Conservation (phyloP, 129 eudicot species). For the Tagetes erecta region DNA sequence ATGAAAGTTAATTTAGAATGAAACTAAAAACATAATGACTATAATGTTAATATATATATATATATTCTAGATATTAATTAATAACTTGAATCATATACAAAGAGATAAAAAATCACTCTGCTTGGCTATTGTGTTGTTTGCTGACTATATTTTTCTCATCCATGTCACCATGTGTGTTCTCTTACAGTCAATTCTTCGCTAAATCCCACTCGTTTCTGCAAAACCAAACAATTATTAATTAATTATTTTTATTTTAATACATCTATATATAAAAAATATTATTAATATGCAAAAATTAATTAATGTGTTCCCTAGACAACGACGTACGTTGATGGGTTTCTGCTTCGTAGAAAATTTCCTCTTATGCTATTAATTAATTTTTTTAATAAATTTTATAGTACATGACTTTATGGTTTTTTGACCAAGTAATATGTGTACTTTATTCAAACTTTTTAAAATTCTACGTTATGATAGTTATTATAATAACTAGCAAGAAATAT, state of each 20-base stretch:
- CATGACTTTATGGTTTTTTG: conserved; percentile 1
- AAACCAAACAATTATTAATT: conserved; percentile 6
- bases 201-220: conserved; percentile 73
- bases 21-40: conserved; percentile 19
- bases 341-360: not conserved
- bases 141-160: conserved; percentile 6
- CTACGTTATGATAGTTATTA: too few relatives aligned
- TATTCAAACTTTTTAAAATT: conserved; percentile 6
- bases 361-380: not conserved
- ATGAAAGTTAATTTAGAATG: not conserved
- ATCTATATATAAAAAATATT: not conserved
- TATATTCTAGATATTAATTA: not conserved
- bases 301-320: conserved; percentile 12
- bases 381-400: not conserved
- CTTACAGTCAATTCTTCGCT: conserved; percentile 27
- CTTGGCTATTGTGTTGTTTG: conserved; percentile 22
- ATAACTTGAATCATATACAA: conserved; percentile 25
- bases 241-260: not conserved
- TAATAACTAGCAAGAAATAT: not conserved
- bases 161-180: conserved; percentile 25
- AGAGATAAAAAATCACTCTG: conserved; percentile 24
- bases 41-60: not conserved
- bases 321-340: not conserved
- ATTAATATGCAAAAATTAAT: not conserved
- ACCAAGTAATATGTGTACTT: not conserved